Base-by-base conservation (phyloP, 2,329 filamentous ascomycete genomes). In the Colletotrichum tropicale region DNA sequence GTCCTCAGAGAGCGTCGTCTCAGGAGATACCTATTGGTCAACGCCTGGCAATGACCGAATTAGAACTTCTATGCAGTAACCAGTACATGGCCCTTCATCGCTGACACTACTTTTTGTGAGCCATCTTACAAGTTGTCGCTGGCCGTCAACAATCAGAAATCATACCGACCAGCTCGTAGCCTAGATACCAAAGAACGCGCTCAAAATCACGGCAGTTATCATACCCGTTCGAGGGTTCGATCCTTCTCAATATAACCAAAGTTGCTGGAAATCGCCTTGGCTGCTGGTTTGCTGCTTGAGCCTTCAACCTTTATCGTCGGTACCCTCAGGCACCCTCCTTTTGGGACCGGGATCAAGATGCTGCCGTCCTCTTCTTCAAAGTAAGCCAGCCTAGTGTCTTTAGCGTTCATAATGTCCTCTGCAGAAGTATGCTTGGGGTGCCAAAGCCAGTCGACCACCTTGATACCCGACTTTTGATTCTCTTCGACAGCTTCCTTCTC, bases 291-390 rank as follows among this genome's bases (percentile, higher is more conserved):
- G 6, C 55, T 24, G 60, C 30, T 52, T 5, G 68, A 70, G 12
- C 76, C 76, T 24, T 77, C 76, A 5, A 77, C 69, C 56, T 75
- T 78, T 34, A 78, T 66, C 18, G 34, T 68, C 21, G 65, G 60
- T 9, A 78, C 61, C 62, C 56, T 75, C n/a, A 78, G 43, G 5
- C 55, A 28, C 8, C 62, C 62, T 16, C 74, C 55, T 9, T 28
- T 34, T 3, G 24, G 16, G 12, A 43, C 12, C 15, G 71, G 55
- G 6, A 78, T 73, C 13, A 77, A 21, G 9, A 77, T 74, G 30
- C 48, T 70, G 9, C 58, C 64, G 6, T 72, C 71, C 16, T 52
- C 28, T 2, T 71, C 69, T 16, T 36, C 43, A 6, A 70, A 62
- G 62, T 67, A 73, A 4, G 75, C 66, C 12, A 36, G 12, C n/a